Conservation (phyloP, 495 filamentous ascomycete species). For the Chlorociboria aeruginascens region DNA sequence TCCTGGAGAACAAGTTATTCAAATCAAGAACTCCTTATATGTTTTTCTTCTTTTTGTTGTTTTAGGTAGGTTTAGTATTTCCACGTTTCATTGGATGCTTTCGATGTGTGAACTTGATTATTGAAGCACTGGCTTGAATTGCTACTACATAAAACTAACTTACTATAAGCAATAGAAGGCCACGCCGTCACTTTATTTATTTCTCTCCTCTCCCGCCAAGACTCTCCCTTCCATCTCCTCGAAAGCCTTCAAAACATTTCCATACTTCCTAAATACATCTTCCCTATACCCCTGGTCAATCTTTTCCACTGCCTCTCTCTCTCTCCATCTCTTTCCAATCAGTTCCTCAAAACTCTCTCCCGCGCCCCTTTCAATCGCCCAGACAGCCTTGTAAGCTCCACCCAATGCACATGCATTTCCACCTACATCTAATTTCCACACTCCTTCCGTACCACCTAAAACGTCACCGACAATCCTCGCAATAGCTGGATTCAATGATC, state of each 20-base stretch:
- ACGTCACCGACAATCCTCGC: slow-evolving; percentile 71
- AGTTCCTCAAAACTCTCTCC: slow-evolving; percentile 80
- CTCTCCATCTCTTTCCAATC: slow-evolving; percentile 71
- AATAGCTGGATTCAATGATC: slow-evolving; percentile 78
- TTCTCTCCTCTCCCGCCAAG: slow-evolving; percentile 36
- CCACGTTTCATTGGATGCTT: no score
- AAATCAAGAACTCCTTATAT: no score
- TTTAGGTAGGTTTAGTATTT: no score
- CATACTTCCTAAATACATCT: slow-evolving; percentile 65
- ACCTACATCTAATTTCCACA: slow-evolving; percentile 88
- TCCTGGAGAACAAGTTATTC: no score
- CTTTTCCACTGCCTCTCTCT: slow-evolving; percentile 69
- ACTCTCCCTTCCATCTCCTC: slow-evolving; percentile 63
- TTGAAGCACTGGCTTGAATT: no score
- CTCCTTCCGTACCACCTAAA: slow-evolving; percentile 76
- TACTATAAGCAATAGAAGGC: no score
- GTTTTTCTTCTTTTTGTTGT: no score
- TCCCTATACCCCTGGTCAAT: slow-evolving; percentile 71
- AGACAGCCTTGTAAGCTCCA: slow-evolving; percentile 93
- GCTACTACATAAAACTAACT: no score
- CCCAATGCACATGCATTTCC: slow-evolving; percentile 92
- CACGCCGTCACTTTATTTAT: background rate
- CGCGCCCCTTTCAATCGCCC: slow-evolving; percentile 60
- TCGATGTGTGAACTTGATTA: no score
- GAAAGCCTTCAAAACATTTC: slow-evolving; percentile 63